These are phyloP conservation scores for Sporothrix pallida DNA, from an alignment of 2,329 filamentous ascomycete species.

Conservation along the genomic window DNA sequence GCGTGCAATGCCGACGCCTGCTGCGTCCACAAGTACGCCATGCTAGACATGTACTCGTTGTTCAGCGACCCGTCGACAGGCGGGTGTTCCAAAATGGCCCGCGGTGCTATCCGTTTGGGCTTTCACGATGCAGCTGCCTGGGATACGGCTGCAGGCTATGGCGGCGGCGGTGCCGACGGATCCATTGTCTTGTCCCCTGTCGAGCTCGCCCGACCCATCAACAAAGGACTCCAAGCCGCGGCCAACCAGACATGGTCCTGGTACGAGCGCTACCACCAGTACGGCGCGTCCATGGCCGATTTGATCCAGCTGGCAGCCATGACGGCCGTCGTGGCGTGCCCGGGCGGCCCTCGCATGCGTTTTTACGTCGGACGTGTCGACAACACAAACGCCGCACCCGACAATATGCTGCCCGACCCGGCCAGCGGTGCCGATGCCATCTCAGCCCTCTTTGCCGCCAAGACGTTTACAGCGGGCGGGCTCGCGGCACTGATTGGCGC, in stretches of 20 bases:
- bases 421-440: constrained; percentile 50
- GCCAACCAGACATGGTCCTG: constrained; percentile 47
- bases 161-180: constrained; percentile 50
- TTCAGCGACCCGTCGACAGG: constrained; percentile 43
- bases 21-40: constrained; percentile 49
- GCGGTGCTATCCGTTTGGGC: constrained; percentile 51
- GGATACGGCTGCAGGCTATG: constrained; percentile 41
- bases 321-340: constrained; percentile 56
- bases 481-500: constrained; percentile 61
- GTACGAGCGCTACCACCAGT: constrained; percentile 47
- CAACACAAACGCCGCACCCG: constrained; percentile 48
- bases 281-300: constrained; percentile 56
- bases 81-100: constrained; percentile 49
- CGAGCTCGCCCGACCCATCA: constrained; percentile 48
- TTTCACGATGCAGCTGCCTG: constrained; percentile 56
- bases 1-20: constrained; percentile 41
- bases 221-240: constrained; percentile 53
- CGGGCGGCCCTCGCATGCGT: constrained; percentile 55
- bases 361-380: constrained; percentile 57
- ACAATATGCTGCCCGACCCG: constrained; percentile 53
- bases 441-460: constrained; percentile 54
- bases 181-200: constrained; percentile 48
- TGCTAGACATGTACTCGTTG: constrained; percentile 44
- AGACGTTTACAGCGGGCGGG: constrained; percentile 56
- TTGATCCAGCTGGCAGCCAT: constrained; percentile 58